phyloP scores from a whole-genome alignment of 257 asterid genomes.

The Solanum virginianum region DNA sequence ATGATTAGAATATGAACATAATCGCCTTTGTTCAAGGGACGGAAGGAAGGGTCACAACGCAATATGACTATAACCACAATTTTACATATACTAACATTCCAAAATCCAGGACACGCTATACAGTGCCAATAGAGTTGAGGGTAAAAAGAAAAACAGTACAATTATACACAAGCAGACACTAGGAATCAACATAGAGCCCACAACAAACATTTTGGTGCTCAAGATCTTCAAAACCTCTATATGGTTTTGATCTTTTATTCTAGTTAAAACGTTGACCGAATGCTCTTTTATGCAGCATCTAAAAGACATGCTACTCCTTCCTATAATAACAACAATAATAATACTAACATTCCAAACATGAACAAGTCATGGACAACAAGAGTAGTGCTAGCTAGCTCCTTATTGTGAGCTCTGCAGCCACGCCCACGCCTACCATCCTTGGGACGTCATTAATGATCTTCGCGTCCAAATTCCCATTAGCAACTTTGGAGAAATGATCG shows the following conservation, averaged over 20 bases:
- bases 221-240: background rate
- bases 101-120: background rate
- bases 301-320: slow-evolving; percentile 6
- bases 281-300: slow-evolving; percentile 1
- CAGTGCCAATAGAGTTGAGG: background rate
- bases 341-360: background rate
- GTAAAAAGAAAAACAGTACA: background rate
- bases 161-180: background rate
- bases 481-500: slow-evolving; percentile 7
- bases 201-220: background rate
- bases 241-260: background rate
- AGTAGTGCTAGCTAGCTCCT: slow-evolving; percentile 23
- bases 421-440: slow-evolving; percentile 17
- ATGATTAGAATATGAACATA: background rate
- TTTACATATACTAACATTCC: background rate
- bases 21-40: background rate
- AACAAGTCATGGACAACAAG: background rate
- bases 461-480: slow-evolving; percentile 22
- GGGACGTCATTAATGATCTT: slow-evolving; percentile 29
- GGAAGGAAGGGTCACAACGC: background rate
- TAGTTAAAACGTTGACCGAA: slow-evolving; percentile 2
- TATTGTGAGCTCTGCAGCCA: slow-evolving; percentile 44
- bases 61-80: background rate
- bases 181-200: background rate
- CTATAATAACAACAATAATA: background rate